Base-by-base conservation (phyloP, 2,329 filamentous ascomycete species). In the Stromatinia cepivora region DNA sequence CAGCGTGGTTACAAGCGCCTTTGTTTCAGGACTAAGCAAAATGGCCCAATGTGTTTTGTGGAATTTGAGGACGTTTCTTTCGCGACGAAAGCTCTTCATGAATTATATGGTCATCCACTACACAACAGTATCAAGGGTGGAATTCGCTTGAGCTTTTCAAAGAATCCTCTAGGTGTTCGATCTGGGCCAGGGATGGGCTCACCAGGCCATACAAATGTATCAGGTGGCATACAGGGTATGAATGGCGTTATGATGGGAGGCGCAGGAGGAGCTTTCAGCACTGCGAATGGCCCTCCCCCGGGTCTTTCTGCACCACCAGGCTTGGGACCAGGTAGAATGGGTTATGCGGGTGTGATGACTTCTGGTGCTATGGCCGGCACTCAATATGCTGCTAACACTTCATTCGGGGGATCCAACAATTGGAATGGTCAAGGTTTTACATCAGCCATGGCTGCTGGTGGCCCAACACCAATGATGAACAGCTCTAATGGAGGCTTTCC, bases 11-110 rank as follows among this genome's bases (percentile, higher is more conserved):
- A 97, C 83, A 98, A 97, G 81, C 87, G 95, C 39, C 88, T 99
- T 10, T 97, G 93, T 78, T 97, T 97, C 84, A 88, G 94, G 46
- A 96, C 93, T 67, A 98, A 98, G 82, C 88, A 92, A 73, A 97
- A 97, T 75, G 94, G 94, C 0, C 94, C 94, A 2, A 98, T 98
- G 94, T 98, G 95, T 79, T 98, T 98, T 79, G 95, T 99, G 50
- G 95, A 99, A 80, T 99, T 98, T 75, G 94, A 98, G 77, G 94
- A 97, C 76, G 86, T 97, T 15, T 91, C 92, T 1, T 94, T 93
- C 77, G 94, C 95, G 0, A 97, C 94, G 54, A 97, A 95, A 80
- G 91, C 94, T 1, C 85, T 98, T 3, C 88, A 94, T 73, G 93
- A 97, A 69, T 85, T 98, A 1, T 97, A 98, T 76, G 95, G 95